phyloP scores from a whole-genome alignment of 176 grass and related monocot species.

The Rhynchospora tenuis region DNA sequence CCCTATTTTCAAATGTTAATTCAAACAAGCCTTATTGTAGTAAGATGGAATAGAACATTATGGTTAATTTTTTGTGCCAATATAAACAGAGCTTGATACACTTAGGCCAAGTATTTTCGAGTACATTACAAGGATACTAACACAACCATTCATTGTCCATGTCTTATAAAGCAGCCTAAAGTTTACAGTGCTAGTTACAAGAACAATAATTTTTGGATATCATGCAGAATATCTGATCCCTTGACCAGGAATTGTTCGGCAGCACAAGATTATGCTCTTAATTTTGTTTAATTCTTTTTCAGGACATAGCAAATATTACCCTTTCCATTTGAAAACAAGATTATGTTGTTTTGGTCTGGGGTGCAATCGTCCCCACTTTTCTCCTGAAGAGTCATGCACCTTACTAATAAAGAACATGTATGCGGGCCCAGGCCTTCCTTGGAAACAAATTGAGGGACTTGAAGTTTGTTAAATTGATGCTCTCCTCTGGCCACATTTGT shows the following conservation, averaged over 20 bases:
- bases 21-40: not conserved
- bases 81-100: not conserved
- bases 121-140: not conserved
- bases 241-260: not conserved
- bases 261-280: not conserved
- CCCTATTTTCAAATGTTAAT: not conserved
- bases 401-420: conserved; percentile 98
- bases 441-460: conserved; percentile 94
- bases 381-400: conserved; percentile 86
- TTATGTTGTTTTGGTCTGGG: conserved; percentile 80
- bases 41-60: not conserved
- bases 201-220: not conserved
- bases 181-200: not conserved
- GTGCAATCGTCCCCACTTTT: conserved; percentile 91
- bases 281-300: conserved; percentile 26
- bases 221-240: not conserved
- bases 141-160: not conserved
- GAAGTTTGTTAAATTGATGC: conserved; percentile 89
- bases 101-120: not conserved
- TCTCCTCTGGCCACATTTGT: conserved; percentile 13
- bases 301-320: conserved; percentile 96
- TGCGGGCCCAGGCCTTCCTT: conserved; percentile 79
- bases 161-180: not conserved
- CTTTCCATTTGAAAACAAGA: conserved; percentile 91
- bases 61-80: not conserved